Evolutionary conservation across 2,329 filamentous ascomycete genomes (phyloP).

Genomic region (Celoporthe dispersa): DNA sequence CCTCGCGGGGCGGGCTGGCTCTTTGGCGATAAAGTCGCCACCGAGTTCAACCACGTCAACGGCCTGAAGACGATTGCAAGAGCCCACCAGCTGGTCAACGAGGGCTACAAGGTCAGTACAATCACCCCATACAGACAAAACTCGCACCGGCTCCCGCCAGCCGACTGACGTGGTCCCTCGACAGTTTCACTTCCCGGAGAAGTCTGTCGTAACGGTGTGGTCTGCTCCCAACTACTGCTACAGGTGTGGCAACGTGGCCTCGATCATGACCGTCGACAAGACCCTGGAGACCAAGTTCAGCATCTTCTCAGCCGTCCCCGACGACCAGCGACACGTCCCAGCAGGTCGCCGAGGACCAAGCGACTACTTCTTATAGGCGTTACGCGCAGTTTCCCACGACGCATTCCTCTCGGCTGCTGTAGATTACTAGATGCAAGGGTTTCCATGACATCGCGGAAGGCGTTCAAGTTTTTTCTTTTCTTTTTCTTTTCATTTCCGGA

Average conservation of each 20-base stretch:
- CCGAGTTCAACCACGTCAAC: slow-evolving; percentile 97
- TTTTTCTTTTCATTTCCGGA: slow-evolving; percentile 20
- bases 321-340: slow-evolving; percentile 80
- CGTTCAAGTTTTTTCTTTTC: slow-evolving; percentile 14
- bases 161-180: slow-evolving; percentile 36
- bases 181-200: slow-evolving; percentile 90
- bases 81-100: slow-evolving; percentile 97
- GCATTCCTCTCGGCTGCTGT: slow-evolving; percentile 21
- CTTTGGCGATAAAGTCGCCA: slow-evolving; percentile 96
- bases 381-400: slow-evolving; percentile 19
- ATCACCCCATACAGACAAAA: background rate
- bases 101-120: slow-evolving; percentile 86
- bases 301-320: slow-evolving; percentile 88
- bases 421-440: slow-evolving; percentile 26
- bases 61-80: slow-evolving; percentile 93
- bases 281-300: slow-evolving; percentile 89
- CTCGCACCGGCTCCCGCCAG: background rate
- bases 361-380: slow-evolving; percentile 69
- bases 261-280: slow-evolving; percentile 89
- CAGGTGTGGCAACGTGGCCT: slow-evolving; percentile 93
- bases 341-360: slow-evolving; percentile 69
- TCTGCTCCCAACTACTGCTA: slow-evolving; percentile 97
- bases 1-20: slow-evolving; percentile 96
- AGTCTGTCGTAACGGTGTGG: slow-evolving; percentile 97
- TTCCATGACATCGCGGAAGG: slow-evolving; percentile 30